Evolutionary conservation across 2,329 filamentous ascomycete species (phyloP).

Genomic region (Hyphodiscus sp.): DNA sequence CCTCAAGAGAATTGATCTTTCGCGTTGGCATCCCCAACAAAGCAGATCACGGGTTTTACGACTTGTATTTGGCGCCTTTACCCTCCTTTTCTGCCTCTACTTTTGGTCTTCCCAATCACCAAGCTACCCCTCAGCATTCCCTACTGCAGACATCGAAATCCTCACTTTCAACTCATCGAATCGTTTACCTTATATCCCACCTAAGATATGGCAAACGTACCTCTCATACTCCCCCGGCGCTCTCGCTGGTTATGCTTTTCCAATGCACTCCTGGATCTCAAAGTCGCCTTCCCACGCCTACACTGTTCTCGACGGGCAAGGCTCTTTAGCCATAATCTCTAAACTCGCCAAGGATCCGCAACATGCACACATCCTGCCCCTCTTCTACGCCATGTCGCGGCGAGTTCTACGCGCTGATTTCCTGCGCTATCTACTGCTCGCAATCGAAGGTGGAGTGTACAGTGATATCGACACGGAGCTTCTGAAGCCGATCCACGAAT

Average conservation of each 20-base stretch:
- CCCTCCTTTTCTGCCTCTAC: neutral
- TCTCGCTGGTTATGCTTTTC: neutral
- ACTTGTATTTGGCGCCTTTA: neutral
- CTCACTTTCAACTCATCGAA: neutral
- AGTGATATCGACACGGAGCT: constrained; percentile 33
- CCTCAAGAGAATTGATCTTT: neutral
- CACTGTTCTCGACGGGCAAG: constrained; percentile 17
- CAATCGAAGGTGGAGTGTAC: constrained; percentile 34
- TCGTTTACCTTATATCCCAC: constrained; percentile 15
- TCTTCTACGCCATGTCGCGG: constrained; percentile 2
- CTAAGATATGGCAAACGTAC: constrained; percentile 25
- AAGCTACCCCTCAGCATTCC: neutral
- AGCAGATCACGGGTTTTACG: neutral
- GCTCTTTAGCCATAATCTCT: constrained; percentile 12
- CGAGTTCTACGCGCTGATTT: constrained; percentile 28
- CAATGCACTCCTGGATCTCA: constrained; percentile 14
- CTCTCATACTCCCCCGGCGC: constrained; percentile 11
- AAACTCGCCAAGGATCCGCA: constrained; percentile 3
- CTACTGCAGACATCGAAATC: neutral
- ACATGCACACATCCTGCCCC: constrained; percentile 2
- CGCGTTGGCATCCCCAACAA: neutral
- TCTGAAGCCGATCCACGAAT: constrained; percentile 26
- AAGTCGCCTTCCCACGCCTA: constrained; percentile 17
- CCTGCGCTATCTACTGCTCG: constrained; percentile 34
- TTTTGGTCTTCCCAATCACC: neutral